Percentiles rank a stretch among this genome's conserved stretches.
phyloP scores from a whole-genome alignment of 345 rosid species.

The Syzygium aqueum region DNA sequence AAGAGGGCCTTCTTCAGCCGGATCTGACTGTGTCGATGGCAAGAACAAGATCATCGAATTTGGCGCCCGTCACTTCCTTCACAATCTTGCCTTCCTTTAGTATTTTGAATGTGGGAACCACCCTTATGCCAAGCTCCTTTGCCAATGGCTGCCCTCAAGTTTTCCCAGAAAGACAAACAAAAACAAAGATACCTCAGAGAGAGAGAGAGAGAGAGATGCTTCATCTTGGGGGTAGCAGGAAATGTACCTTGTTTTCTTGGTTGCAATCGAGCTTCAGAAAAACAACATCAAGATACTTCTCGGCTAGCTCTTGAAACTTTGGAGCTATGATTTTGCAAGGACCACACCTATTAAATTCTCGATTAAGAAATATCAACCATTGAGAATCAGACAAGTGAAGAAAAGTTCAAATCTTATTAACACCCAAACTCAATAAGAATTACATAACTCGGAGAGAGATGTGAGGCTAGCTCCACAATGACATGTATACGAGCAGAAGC shows the following conservation, averaged over 20 bases:
- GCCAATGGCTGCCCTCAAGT: slow-evolving; percentile 63
- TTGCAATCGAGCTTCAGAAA: slow-evolving; percentile 95
- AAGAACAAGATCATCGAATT: slow-evolving; percentile 56
- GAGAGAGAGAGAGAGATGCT: neutral
- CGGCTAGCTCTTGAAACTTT: slow-evolving; percentile 56
- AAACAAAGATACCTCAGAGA: neutral
- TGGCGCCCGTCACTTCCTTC: slow-evolving; percentile 81
- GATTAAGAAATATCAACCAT: neutral
- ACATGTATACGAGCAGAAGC: neutral
- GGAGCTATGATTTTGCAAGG: slow-evolving; percentile 96
- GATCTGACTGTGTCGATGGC: slow-evolving; percentile 75
- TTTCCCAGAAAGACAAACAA: neutral
- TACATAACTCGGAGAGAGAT: neutral
- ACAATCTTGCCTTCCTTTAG: slow-evolving; percentile 57
- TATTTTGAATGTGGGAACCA: slow-evolving; percentile 87
- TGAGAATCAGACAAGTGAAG: neutral
- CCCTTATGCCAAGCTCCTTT: slow-evolving; percentile 80
- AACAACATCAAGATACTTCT: slow-evolving; percentile 70
- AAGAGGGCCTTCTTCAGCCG: slow-evolving; percentile 20
- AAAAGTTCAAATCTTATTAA: neutral
- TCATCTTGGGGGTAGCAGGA: neutral
- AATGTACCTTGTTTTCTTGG: slow-evolving; percentile 67
- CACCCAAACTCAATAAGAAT: neutral
- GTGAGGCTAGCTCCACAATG: neutral
- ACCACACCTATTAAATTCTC: slow-evolving; percentile 54